Conservation (phyloP, 2,329 filamentous ascomycete species). For the Microcyclospora pomicola region DNA sequence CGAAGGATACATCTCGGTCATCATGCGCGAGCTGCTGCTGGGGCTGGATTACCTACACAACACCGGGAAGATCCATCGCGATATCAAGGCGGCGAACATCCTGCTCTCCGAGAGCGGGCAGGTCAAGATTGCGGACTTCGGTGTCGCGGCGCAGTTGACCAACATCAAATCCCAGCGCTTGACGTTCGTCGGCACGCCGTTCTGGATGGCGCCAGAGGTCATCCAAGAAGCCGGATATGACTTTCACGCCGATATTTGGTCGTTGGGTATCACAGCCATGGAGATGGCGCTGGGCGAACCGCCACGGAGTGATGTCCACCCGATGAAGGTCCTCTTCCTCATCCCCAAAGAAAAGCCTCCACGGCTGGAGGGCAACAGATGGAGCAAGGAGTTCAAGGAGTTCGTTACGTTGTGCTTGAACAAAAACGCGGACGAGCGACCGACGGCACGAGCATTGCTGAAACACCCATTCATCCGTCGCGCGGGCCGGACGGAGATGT, state of each 20-base stretch:
- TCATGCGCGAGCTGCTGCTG: slow-evolving; percentile 78
- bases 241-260: slow-evolving; percentile 91
- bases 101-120: slow-evolving; percentile 82
- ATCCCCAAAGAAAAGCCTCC: slow-evolving; percentile 83
- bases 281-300: slow-evolving; percentile 81
- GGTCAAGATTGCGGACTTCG: slow-evolving; percentile 94
- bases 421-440: slow-evolving; percentile 76
- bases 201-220: slow-evolving; percentile 94
- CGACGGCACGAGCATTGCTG: slow-evolving; percentile 73
- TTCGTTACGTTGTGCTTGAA: slow-evolving; percentile 82
- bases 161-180: slow-evolving; percentile 97
- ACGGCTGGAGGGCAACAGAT: slow-evolving; percentile 57
- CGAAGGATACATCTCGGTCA: slow-evolving; percentile 83
- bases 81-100: slow-evolving; percentile 93
- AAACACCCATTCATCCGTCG: slow-evolving; percentile 77
- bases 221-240: slow-evolving; percentile 76
- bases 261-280: slow-evolving; percentile 79
- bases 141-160: slow-evolving; percentile 87
- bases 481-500: slow-evolving; percentile 73
- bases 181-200: slow-evolving; percentile 93
- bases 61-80: slow-evolving; percentile 90
- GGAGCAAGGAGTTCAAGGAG: slow-evolving; percentile 84
- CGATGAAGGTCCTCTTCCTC: slow-evolving; percentile 85
- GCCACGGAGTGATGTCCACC: slow-evolving; percentile 72
- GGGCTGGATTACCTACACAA: slow-evolving; percentile 87